Evolutionary conservation across 2,329 filamentous ascomycete genomes (phyloP), one percentile per base, ranked within the genome.

Genomic region (Verticillium tricorpus): DNA sequence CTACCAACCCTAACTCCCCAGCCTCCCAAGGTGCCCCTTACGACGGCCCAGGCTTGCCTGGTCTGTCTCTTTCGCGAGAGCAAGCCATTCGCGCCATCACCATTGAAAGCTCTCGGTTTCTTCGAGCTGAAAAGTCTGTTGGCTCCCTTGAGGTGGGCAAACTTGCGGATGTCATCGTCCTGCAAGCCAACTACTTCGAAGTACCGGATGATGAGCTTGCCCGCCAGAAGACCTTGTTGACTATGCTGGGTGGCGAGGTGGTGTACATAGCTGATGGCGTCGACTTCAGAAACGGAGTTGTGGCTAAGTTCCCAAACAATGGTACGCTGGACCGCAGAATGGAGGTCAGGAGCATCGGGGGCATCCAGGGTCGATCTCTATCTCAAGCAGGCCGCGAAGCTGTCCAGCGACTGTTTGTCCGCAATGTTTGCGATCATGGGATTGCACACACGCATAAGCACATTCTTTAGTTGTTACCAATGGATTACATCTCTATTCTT

Each of bases 131-230:
- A 31, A 60, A 66, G 50, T 37, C 67, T 35, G 68, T 71, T 5
- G 69, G 69, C 2, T 70, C 69, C 2, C 61, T 71, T 0, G 69
- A 71, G 25, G 60, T 61, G 1, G 69, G 69, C n/a, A 71, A 71
- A 56, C 61, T 71, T 0, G 69, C 69, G 0, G 69, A 71, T 15
- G 50, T 71, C 14, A 69, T 71, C 1, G 39, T 71, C 9, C 61
- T 71, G 5, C 59, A 71, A 31, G 63, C 64, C 17, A 67, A 69
- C 58, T 71, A 70, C 62, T 68, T 71, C 54, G 60, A 67, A 52
- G 67, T 71, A 1, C 65, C 69, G 0, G 64, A 67, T 5, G 68
- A 65, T 7, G 66, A 68, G 57, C 59, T 71, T 2, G 69, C 67
- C 1, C 68, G 68, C 0, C 65, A 70, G 58, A 66, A 63, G 22